Base-by-base conservation (phyloP, 305 asterid species). In the Lippia alba region DNA sequence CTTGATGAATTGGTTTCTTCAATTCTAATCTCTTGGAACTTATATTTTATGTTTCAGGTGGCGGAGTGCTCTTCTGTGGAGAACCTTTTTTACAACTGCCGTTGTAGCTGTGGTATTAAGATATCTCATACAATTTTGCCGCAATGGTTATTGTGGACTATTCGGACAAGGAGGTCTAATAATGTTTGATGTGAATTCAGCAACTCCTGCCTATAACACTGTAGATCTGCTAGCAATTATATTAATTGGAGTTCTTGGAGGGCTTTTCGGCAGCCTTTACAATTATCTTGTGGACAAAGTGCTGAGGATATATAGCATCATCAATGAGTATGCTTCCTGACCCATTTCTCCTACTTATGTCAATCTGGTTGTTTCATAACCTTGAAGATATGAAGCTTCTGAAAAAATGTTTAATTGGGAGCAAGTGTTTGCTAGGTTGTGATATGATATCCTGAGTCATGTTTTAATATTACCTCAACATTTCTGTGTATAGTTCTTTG, bases 21-120 rank as follows among this genome's bases (percentile, higher is more conserved):
- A 61, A 20, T 24, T 40, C 56, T 48, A 54, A 36, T 12, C 20
- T 33, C 45, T 15, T 45, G 75, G 33, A 62, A 36, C 41, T 61
- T 64, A 64, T 40, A 44, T 74, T 16, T 70, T 66, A 12, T 76
- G 64, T 76, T 79, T 64, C 80, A 91, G 97, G 97, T 91, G 97
- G 97, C 86, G 97, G 74, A 88, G 96, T 74, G 96, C 97, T 71
- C 94, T 91, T 67, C 89, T 94, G 11, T 94, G 99, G 99, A 89
- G 99, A 81, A 85, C 99, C 50, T 94, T 94, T 83, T 94, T 94
- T 90, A 88, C 99, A 62, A 91, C 97, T 66, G 99, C 99, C 58
- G 86, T 94, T 17, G 99, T 89, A 54, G 99, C 99, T 73, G 88
- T 94, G 80, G 91, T 91, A 16, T 80, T 94, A 73, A 85, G 97